Conservation (phyloP, 2,329 filamentous ascomycete genomes). For the Neurospora crassa region DNA sequence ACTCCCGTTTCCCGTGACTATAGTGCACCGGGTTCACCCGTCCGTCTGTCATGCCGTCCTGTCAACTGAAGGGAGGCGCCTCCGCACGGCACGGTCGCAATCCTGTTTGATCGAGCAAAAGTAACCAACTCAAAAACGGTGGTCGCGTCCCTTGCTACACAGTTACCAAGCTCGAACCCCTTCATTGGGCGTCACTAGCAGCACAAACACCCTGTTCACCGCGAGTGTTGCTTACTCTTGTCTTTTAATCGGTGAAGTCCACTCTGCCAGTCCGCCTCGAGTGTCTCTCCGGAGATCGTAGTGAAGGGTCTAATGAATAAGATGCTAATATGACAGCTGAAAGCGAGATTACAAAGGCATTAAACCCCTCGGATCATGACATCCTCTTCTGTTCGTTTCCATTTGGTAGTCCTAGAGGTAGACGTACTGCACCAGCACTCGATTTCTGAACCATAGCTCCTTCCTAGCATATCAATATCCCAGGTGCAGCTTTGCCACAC, state of each 20-base stretch:
- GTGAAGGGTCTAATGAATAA: neutral
- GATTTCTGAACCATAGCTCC: neutral
- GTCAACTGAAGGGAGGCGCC: neutral
- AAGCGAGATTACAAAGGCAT: neutral
- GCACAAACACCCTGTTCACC: neutral
- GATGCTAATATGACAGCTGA: neutral
- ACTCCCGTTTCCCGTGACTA: neutral
- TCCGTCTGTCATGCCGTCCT: neutral
- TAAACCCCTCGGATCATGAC: neutral
- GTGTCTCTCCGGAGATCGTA: neutral
- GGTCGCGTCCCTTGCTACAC: neutral
- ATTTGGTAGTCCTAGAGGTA: neutral
- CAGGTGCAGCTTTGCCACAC: neutral
- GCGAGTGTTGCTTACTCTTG: neutral
- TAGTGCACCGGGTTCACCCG: neutral
- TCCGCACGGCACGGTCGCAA: neutral
- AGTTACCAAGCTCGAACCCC: neutral
- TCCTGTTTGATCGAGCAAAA: neutral
- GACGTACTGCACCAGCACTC: neutral
- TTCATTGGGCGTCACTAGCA: neutral
- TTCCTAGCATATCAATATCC: neutral
- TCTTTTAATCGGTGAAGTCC: neutral
- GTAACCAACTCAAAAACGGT: neutral
- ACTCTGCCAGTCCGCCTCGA: neutral
- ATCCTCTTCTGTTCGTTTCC: neutral